Evolutionary conservation across 169 alveolate species (phyloP).

Genomic region (Eimeria falciformis): DNA sequence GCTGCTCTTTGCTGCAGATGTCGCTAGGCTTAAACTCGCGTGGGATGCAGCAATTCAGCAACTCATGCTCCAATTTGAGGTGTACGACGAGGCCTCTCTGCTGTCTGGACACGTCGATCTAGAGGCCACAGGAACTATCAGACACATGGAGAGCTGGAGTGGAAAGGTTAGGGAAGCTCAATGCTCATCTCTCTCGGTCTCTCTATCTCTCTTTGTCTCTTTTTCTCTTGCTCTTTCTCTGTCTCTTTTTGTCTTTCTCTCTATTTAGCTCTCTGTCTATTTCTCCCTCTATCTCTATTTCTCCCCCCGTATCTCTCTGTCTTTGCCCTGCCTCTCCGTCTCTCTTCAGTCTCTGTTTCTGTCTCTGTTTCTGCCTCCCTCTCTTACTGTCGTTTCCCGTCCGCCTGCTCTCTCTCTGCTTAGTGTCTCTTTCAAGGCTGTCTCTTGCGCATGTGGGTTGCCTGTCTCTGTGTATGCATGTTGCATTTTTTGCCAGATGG

Average conservation of each 20-base stretch:
- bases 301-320: background rate
- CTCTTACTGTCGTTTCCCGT: too few relatives aligned
- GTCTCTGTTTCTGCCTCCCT: background rate
- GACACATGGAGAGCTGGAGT: constrained; percentile 25
- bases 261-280: background rate
- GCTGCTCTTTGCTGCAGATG: background rate
- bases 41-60: background rate
- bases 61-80: background rate
- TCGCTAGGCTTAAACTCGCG: background rate
- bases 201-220: background rate
- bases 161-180: background rate
- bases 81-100: background rate
- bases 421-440: too few relatives aligned
- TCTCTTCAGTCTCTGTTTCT: background rate
- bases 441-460: background rate
- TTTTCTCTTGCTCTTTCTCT: background rate
- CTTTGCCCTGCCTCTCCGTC: background rate
- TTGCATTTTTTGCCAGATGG: background rate
- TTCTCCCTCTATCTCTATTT: background rate
- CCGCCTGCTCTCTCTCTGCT: too few relatives aligned
- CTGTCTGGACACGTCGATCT: background rate
- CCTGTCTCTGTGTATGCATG: background rate
- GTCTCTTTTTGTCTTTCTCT: background rate
- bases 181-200: background rate
- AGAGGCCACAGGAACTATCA: background rate